Evolutionary conservation across 2,329 filamentous ascomycete species (phyloP).

Genomic region (Thielaviopsis cerberus): DNA sequence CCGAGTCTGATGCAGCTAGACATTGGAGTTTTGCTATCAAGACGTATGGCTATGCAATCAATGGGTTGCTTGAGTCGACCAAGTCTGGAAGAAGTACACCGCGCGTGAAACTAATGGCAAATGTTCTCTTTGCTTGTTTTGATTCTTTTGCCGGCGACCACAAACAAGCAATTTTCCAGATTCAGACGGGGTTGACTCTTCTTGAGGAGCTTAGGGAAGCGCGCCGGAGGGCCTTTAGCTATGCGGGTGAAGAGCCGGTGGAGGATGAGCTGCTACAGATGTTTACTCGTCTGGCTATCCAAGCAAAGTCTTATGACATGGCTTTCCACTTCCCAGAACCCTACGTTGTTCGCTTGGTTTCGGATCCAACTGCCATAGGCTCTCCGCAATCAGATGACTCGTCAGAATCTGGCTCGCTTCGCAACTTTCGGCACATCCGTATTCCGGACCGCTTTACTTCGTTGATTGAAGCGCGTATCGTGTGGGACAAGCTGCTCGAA

Average conservation of each 20-base stretch:
- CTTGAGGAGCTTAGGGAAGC: slow-evolving; percentile 34
- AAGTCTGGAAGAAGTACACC: slow-evolving; percentile 27
- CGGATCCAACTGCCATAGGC: background rate
- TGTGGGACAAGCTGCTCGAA: slow-evolving; percentile 38
- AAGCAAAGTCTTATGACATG: slow-evolving; percentile 51
- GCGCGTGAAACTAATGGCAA: slow-evolving; percentile 42
- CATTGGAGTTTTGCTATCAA: slow-evolving; percentile 43
- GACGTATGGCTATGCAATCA: slow-evolving; percentile 39
- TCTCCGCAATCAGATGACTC: background rate
- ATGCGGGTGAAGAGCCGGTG: slow-evolving; percentile 25
- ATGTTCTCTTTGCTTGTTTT: slow-evolving; percentile 47
- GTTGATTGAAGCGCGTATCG: slow-evolving; percentile 34
- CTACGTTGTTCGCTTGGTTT: slow-evolving; percentile 35
- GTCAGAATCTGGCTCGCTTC: background rate
- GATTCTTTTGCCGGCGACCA: slow-evolving; percentile 49
- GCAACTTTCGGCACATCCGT: background rate
- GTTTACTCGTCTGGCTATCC: slow-evolving; percentile 44
- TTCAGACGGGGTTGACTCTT: slow-evolving; percentile 37
- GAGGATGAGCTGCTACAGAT: slow-evolving; percentile 43
- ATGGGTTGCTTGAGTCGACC: slow-evolving; percentile 27
- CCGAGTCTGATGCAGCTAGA: slow-evolving; percentile 22
- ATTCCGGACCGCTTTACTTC: slow-evolving; percentile 28
- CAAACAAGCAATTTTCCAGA: slow-evolving; percentile 40
- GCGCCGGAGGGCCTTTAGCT: slow-evolving; percentile 17
- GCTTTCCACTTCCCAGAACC: slow-evolving; percentile 48